These are phyloP conservation scores for Stylonectria norvegica DNA, from an alignment of 2,329 filamentous ascomycete species.

Conservation along the genomic window DNA sequence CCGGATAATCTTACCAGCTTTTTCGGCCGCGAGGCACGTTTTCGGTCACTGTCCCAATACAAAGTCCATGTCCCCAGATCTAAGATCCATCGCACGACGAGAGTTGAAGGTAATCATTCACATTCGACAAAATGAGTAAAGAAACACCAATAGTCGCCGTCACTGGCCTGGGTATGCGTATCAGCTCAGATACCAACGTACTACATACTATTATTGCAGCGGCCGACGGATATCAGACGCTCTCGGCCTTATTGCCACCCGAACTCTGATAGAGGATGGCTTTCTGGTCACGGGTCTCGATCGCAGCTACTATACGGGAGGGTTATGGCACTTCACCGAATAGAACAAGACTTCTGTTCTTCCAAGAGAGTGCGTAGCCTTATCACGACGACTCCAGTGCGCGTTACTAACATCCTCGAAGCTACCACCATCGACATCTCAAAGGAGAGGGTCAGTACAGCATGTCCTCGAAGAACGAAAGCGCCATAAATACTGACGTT, in stretches of 20 bases:
- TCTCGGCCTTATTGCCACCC: constrained; percentile 37
- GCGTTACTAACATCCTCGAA: constrained; percentile 9
- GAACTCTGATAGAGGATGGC: constrained; percentile 41
- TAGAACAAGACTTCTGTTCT: constrained; percentile 39
- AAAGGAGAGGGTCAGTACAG: constrained; percentile 25
- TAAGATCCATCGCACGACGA: too few relatives aligned
- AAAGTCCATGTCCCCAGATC: too few relatives aligned
- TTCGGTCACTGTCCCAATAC: constrained; percentile 2
- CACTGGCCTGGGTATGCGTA: constrained; percentile 26
- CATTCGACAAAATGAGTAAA: constrained; percentile 6
- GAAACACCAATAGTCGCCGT: constrained; percentile 24
- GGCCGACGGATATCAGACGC: constrained; percentile 22
- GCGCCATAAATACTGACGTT: background rate
- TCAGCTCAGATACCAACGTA: background rate
- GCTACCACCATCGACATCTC: constrained; percentile 33
- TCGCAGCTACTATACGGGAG: constrained; percentile 38
- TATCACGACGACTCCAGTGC: background rate
- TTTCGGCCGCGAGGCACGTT: background rate
- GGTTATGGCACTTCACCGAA: constrained; percentile 42
- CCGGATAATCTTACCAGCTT: background rate
- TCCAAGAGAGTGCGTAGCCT: constrained; percentile 20
- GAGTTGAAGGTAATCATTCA: constrained; percentile 5
- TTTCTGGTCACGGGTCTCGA: constrained; percentile 44
- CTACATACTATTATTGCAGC: background rate
- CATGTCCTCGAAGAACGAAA: background rate